A percentile compares a stretch with the other conserved stretches of the same genome.
phyloP scores from a whole-genome alignment of 2,329 filamentous ascomycete genomes.

The Pseudocercospora musae region DNA sequence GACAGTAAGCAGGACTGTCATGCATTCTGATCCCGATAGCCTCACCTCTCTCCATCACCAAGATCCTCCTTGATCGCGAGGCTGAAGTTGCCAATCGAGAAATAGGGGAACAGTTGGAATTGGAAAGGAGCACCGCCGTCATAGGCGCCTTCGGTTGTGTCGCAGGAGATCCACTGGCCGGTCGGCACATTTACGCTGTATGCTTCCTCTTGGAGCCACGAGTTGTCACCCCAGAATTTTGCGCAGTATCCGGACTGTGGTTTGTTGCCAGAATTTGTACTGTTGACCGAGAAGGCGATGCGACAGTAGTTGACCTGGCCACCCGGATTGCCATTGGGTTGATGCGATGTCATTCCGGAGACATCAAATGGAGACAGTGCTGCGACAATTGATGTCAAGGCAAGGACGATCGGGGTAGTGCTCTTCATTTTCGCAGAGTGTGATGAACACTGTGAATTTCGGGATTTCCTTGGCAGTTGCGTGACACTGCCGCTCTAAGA shows the following conservation, averaged over 20 bases:
- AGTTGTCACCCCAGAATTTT: constrained; percentile 28
- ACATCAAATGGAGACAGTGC: constrained; percentile 9
- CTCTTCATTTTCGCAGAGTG: not conserved
- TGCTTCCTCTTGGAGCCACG: constrained; percentile 9
- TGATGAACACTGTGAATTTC: not conserved
- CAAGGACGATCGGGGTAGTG: not conserved
- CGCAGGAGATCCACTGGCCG: constrained; percentile 27
- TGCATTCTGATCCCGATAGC: not conserved
- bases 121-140: constrained; percentile 20
- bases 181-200: constrained; percentile 23
- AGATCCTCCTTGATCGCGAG: constrained; percentile 25
- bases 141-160: constrained; percentile 6
- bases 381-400: not conserved
- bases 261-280: constrained; percentile 14
- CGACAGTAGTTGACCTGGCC: constrained; percentile 29
- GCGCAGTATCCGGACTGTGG: constrained; percentile 20
- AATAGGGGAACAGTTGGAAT: constrained; percentile 28
- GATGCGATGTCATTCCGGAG: constrained; percentile 22
- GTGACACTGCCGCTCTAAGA: not conserved
- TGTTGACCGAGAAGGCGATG: constrained; percentile 26
- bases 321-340: constrained; percentile 27
- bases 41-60: constrained; percentile 8
- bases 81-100: constrained; percentile 31
- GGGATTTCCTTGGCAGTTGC: not conserved
- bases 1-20: not conserved